Evolutionary conservation across 108 stramenopile genomes (phyloP).

Genomic region (Parmales sp.): DNA sequence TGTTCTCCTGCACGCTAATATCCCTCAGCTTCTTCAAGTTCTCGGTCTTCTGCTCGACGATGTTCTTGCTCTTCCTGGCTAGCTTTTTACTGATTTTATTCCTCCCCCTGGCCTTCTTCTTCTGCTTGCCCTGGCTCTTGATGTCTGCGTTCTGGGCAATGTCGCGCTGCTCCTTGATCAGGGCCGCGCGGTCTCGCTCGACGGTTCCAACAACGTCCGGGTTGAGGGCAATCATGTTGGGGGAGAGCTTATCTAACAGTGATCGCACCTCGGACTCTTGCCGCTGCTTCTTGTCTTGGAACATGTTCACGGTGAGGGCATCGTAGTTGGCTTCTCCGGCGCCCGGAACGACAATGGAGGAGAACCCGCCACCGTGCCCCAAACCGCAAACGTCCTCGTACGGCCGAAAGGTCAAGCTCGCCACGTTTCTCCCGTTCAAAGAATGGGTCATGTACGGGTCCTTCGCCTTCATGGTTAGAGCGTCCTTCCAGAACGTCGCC

Average conservation of each 20-base stretch:
- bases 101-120: constrained; percentile 85
- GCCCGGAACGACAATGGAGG: constrained; percentile 89
- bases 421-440: too few relatives aligned
- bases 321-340: constrained; percentile 92
- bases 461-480: constrained; percentile 48
- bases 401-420: too few relatives aligned
- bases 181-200: constrained; percentile 58
- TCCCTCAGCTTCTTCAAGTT: constrained; percentile 46
- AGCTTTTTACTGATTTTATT: constrained; percentile 93
- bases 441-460: constrained; percentile 90
- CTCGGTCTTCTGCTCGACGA: constrained; percentile 64
- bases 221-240: constrained; percentile 90
- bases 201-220: constrained; percentile 75
- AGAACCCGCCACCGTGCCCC: constrained; percentile 79
- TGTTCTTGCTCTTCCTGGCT: constrained; percentile 76
- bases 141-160: constrained; percentile 26
- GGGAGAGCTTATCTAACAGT: constrained; percentile 85
- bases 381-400: constrained; percentile 93
- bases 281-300: constrained; percentile 73
- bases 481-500: constrained; percentile 80
- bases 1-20: constrained; percentile 15
- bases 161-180: constrained; percentile 52
- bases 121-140: constrained; percentile 53
- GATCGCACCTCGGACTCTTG: constrained; percentile 89
- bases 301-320: constrained; percentile 72